Evolutionary conservation across 805 yeast species (phyloP), one percentile per base, ranked within the genome.

Genomic region (Torulaspora franciscae): DNA sequence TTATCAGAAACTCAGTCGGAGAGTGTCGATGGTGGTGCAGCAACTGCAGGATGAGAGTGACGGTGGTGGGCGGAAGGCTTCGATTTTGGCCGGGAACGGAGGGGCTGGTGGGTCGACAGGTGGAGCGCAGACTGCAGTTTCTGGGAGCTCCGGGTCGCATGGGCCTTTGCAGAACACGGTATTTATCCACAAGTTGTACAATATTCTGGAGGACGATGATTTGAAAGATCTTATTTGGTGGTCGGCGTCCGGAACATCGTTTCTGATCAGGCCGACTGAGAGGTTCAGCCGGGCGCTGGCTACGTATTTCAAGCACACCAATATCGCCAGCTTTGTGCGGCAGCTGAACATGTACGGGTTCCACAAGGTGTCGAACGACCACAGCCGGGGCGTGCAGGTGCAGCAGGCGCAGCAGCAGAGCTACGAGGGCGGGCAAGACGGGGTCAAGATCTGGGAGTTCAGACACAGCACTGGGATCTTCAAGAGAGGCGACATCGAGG

Each of bases 161-260:
- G 45, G 47, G 14, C 49, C 52, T 39, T 69, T 70, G 35, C 71
- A 69, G 46, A 78, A 77, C 53, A 72, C 81, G 1, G 79, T 80
- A 4, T 91, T 91, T 68, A 85, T 90, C 48, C 96, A 90, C 66
- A 91, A 91, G 62, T 75, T 91, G 22, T 90, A 86, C 71, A 80
- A 83, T 51, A 91, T 91, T 95, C 74, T 91, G 39, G 95, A 90
- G 56, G 96, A 91, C 60, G 70, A 71, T 2, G 66, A 76, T 24
- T 69, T 91, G 27, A 69, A 76, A 45, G 93, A 84, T 59, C 72
- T 91, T 30, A 91, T 91, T 19, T 82, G 91, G 81, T 91, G 98
- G 97, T 67, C 87, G 1, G 72, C 77, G 8, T 58, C 79, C 8
- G 77, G 77, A 48, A 85, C 81, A 39, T 78, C 90, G 4, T 93